phyloP scores from a whole-genome alignment of 1,284 basidiomycete species.

The Inonotus obliquus region DNA sequence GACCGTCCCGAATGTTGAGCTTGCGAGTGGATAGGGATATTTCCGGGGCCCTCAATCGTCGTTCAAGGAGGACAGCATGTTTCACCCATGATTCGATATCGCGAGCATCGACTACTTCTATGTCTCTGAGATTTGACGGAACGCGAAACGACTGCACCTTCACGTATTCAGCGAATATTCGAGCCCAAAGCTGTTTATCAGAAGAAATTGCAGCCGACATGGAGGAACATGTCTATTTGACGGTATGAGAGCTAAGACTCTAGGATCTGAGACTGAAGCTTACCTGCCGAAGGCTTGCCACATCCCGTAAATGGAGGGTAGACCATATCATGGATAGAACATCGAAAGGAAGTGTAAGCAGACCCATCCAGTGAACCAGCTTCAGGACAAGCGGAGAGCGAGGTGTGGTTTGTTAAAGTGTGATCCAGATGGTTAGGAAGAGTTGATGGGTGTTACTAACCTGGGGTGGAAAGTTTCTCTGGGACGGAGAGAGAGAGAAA shows the following conservation, averaged over 20 bases:
- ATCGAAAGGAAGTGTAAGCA: neutral
- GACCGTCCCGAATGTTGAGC: neutral
- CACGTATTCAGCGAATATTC: neutral
- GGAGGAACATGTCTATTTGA: neutral
- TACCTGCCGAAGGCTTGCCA: neutral
- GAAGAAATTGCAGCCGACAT: neutral
- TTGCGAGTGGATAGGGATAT: neutral
- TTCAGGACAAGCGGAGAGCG: too few relatives aligned
- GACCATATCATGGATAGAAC: neutral
- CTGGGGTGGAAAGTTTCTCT: too few relatives aligned
- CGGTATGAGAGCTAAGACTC: neutral
- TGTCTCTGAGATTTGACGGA: neutral
- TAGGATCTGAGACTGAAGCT: neutral
- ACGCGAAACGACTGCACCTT: neutral
- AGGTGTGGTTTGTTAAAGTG: too few relatives aligned
- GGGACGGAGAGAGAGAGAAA: too few relatives aligned
- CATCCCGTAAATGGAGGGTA: neutral
- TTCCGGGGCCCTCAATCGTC: neutral
- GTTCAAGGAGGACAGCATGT: neutral
- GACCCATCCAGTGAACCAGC: too few relatives aligned
- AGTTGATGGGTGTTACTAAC: too few relatives aligned
- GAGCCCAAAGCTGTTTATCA: slow-evolving; percentile 7
- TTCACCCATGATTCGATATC: slow-evolving; percentile 8
- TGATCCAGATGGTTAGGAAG: too few relatives aligned
- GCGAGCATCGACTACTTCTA: neutral